phyloP scores from a whole-genome alignment of 306 rosid species.

The Hylodesmum podocarpum region DNA sequence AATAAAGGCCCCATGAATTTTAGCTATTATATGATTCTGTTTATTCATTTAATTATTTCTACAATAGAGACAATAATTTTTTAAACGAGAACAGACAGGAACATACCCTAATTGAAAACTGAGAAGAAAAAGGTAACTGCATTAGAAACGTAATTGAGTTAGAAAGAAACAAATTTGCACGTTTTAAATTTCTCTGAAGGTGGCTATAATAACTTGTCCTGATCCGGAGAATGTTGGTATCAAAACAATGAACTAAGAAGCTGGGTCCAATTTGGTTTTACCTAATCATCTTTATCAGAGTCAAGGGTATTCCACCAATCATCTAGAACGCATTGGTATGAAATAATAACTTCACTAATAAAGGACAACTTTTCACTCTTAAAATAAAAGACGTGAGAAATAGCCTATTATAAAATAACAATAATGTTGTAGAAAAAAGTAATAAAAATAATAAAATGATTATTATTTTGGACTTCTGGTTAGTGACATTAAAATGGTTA shows the following conservation, averaged over 20 bases:
- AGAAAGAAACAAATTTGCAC: neutral
- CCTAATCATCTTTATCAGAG: neutral
- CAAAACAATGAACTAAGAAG: neutral
- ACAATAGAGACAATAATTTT: neutral
- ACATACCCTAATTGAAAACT: neutral
- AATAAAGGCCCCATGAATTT: too few relatives aligned
- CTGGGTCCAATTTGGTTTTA: neutral
- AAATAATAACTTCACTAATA: too few relatives aligned
- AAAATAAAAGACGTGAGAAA: too few relatives aligned
- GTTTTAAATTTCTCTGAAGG: neutral
- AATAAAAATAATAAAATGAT: too few relatives aligned
- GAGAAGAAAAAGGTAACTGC: neutral
- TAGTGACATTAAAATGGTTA: too few relatives aligned
- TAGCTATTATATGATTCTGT: too few relatives aligned
- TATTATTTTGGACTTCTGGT: too few relatives aligned
- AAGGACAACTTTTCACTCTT: too few relatives aligned
- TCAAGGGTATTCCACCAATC: too few relatives aligned
- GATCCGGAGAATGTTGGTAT: neutral
- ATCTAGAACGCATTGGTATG: neutral
- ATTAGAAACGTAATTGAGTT: neutral
- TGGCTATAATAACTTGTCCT: neutral
- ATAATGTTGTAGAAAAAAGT: too few relatives aligned
- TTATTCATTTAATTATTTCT: too few relatives aligned
- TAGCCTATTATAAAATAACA: too few relatives aligned
- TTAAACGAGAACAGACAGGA: neutral